A percentile compares a stretch with the other conserved stretches of the same genome.
Conservation (phyloP, 2,329 filamentous ascomycete genomes). For the Huntiella omanensis region DNA sequence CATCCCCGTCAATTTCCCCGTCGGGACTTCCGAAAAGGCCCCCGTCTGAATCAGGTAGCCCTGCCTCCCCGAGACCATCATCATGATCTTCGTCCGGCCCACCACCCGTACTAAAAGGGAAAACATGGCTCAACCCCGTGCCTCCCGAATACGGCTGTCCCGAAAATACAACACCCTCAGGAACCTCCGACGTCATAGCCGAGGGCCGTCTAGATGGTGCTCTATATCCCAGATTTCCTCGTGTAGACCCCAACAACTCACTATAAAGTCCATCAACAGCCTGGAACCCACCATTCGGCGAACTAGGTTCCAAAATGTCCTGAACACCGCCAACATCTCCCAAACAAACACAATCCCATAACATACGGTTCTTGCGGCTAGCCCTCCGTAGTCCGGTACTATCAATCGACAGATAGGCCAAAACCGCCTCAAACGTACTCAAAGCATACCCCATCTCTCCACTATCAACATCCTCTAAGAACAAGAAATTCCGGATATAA, state of each 20-base stretch:
- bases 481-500: slow-evolving; percentile 97
- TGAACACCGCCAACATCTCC: slow-evolving; percentile 60
- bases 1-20: background rate
- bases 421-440: slow-evolving; percentile 86
- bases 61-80: slow-evolving; percentile 19
- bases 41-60: slow-evolving; percentile 4
- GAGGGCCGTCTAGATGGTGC: slow-evolving; percentile 4
- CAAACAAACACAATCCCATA: slow-evolving; percentile 75
- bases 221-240: too few relatives aligned
- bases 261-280: slow-evolving; percentile 1
- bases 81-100: background rate
- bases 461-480: slow-evolving; percentile 91
- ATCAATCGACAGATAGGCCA: slow-evolving; percentile 71
- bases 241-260: background rate
- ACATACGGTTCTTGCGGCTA: slow-evolving; percentile 63
- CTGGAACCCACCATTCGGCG: background rate
- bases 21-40: background rate
- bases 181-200: background rate
- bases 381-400: slow-evolving; percentile 66
- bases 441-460: slow-evolving; percentile 92
- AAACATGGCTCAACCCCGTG: slow-evolving; percentile 60
- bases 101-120: slow-evolving; percentile 45
- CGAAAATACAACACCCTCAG: slow-evolving; percentile 10
- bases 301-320: slow-evolving; percentile 56
- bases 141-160: slow-evolving; percentile 31